Base-by-base conservation (phyloP, 441 rosid genomes). In the Aleurites moluccanus region DNA sequence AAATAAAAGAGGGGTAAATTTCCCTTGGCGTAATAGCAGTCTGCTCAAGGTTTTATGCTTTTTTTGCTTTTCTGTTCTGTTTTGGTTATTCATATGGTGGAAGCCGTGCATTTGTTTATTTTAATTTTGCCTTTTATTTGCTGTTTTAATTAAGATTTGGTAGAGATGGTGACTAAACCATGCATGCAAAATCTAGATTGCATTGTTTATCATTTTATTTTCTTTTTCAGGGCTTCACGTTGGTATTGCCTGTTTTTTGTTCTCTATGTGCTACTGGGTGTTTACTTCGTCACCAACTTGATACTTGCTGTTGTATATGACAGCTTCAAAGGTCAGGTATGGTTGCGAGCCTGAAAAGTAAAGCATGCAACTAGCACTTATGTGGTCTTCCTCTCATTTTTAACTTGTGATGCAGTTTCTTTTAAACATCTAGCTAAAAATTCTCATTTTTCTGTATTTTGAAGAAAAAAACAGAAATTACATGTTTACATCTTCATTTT, bases 281-380 rank as follows among this genome's bases (percentile, higher is more conserved):
- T 96, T 83, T 96, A 96, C 88, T 96, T 93, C 35, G 97, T 96
- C 88, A 96, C 98, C 1, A 96, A 96, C 86, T 88, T 96, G 92
- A 86, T 96, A 75, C 98, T 96, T 85, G 98, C 98, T 77, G 99
- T 96, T 73, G 93, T 96, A 16, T 96, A 96, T 75, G 97, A 96
- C 78, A 90, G 97, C 86, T 96, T 96, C 82, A 96, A 92, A 88
- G 81, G 88, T 80, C 94, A 93, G 99, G 99, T 93, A 85, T 25
- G 40, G 67, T 73, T 44, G 14, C 30, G 40, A 28, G 66, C n/a
- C 20, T 47, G 57, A 53, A 69, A 40, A 55, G 25, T 60, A 75
- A 61, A 71, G 21, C 61, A 64, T 72, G 64, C 35, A 35, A 60
- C 55, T 64, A 70, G 16, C 72, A 6, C 53, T 40, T 5, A 38